Evolutionary conservation across 768 basidiomycete species (phyloP).

Genomic region (Asterophora parasitica): DNA sequence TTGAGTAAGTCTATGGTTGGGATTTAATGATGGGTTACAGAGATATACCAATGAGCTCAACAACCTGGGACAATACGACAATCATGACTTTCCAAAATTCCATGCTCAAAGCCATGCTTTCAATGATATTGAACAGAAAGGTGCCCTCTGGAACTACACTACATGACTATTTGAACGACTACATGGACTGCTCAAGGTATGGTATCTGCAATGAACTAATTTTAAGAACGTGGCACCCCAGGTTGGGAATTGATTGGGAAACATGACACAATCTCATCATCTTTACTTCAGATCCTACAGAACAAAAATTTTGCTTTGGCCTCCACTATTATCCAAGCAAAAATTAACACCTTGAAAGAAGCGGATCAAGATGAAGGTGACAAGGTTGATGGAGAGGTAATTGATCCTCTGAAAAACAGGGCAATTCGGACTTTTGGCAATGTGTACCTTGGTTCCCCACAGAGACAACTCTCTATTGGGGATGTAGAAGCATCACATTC

Average conservation of each 20-base stretch:
- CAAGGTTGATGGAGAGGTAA: background rate
- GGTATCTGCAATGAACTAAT: slow-evolving; percentile 25
- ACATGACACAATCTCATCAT: background rate
- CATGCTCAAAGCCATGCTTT: slow-evolving; percentile 30
- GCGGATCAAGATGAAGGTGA: background rate
- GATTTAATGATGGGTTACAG: background rate
- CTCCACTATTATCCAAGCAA: slow-evolving; percentile 9
- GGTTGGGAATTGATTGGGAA: slow-evolving; percentile 16
- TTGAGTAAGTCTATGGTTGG: background rate
- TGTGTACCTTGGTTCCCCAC: slow-evolving; percentile 4
- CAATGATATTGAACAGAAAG: slow-evolving; percentile 27
- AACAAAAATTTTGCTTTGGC: no score
- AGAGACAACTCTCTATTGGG: background rate
- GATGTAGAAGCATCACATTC: background rate
- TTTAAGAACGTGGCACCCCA: slow-evolving; percentile 28
- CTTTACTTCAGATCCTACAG: no score
- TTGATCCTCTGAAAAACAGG: background rate
- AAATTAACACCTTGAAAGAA: background rate
- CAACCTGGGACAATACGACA: slow-evolving; percentile 11
- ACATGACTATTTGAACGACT: slow-evolving; percentile 27
- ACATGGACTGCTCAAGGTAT: slow-evolving; percentile 24
- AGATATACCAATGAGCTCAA: background rate
- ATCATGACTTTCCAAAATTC: slow-evolving; percentile 32
- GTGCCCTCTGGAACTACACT: slow-evolving; percentile 25
- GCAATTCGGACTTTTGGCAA: slow-evolving; percentile 1